These are phyloP conservation scores for Lagenidium giganteum DNA, from an alignment of 352 stramenopile species.

Conservation along the genomic window DNA sequence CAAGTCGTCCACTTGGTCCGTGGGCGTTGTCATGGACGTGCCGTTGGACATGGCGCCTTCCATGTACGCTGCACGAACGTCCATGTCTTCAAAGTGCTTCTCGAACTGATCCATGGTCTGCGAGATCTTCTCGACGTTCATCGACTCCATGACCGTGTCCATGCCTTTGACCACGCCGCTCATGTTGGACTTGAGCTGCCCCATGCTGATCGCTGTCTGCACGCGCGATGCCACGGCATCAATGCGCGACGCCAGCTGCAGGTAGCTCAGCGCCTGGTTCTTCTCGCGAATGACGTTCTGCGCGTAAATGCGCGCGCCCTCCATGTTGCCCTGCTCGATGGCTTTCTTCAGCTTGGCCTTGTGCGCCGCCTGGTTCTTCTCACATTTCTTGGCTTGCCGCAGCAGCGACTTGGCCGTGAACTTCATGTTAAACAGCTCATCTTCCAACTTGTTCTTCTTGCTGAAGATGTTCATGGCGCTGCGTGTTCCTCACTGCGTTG, in stretches of 20 bases:
- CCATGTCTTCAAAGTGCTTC: slow-evolving; percentile 98
- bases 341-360: slow-evolving; percentile 97
- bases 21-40: slow-evolving; percentile 93
- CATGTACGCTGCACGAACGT: slow-evolving; percentile 98
- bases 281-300: slow-evolving; percentile 87
- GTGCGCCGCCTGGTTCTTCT: slow-evolving; percentile 95
- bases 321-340: slow-evolving; percentile 95
- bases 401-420: slow-evolving; percentile 88
- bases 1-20: slow-evolving; percentile 96
- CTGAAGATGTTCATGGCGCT: slow-evolving; percentile 79
- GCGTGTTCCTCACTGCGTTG: neutral
- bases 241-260: slow-evolving; percentile 94
- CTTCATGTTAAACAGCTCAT: slow-evolving; percentile 89
- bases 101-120: slow-evolving; percentile 99
- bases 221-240: slow-evolving; percentile 95
- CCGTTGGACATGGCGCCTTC: slow-evolving; percentile 96
- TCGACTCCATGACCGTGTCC: slow-evolving; percentile 94
- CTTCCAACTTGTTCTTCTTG: slow-evolving; percentile 79
- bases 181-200: slow-evolving; percentile 94
- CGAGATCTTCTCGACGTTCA: slow-evolving; percentile 98
- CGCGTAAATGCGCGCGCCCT: slow-evolving; percentile 97
- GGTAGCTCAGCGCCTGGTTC: slow-evolving; percentile 92
- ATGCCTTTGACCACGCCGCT: slow-evolving; percentile 95
- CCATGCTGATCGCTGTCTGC: slow-evolving; percentile 96
- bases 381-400: slow-evolving; percentile 95